These are phyloP conservation scores for Epichloe baconii DNA, from an alignment of 2,329 filamentous ascomycete genomes.

Conservation along the genomic window DNA sequence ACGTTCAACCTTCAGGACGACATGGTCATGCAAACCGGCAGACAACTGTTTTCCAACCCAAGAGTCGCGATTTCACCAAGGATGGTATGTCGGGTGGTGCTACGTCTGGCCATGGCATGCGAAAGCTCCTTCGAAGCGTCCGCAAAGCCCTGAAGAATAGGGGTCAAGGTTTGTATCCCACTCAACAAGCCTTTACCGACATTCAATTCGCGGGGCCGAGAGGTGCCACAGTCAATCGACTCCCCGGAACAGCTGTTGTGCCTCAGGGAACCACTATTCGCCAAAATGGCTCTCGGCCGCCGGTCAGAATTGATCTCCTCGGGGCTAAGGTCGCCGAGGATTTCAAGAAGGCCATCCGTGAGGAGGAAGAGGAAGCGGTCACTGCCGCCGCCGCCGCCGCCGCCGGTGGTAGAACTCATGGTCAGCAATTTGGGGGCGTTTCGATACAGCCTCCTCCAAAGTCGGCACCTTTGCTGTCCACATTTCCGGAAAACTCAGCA, in stretches of 20 bases:
- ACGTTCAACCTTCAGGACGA: slow-evolving; percentile 43
- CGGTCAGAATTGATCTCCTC: slow-evolving; percentile 65
- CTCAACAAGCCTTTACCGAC: slow-evolving; percentile 34
- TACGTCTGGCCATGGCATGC: slow-evolving; percentile 64
- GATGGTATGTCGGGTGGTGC: slow-evolving; percentile 38
- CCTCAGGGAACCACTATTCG: slow-evolving; percentile 37
- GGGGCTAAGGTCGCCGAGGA: slow-evolving; percentile 68
- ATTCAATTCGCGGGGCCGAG: slow-evolving; percentile 35
- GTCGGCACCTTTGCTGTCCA: slow-evolving; percentile 15
- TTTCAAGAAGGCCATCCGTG: slow-evolving; percentile 62
- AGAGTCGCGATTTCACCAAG: slow-evolving; percentile 27
- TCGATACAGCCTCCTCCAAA: slow-evolving; percentile 11
- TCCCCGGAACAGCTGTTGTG: slow-evolving; percentile 47
- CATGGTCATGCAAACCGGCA: slow-evolving; percentile 32
- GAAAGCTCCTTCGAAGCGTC: slow-evolving; percentile 74
- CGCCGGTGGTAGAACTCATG: slow-evolving; percentile 7
- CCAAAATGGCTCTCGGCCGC: slow-evolving; percentile 31
- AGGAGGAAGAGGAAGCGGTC: slow-evolving; percentile 37
- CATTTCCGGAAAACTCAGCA: slow-evolving; percentile 28
- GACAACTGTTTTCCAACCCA: slow-evolving; percentile 39
- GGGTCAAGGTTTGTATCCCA: slow-evolving; percentile 29
- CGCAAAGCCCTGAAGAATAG: slow-evolving; percentile 63
- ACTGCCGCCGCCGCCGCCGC: slow-evolving; percentile 19
- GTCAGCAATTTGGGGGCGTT: slow-evolving; percentile 13
- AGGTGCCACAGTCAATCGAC: slow-evolving; percentile 42